phyloP scores from a whole-genome alignment of 164 flowering plant species.

The Santalum album region DNA sequence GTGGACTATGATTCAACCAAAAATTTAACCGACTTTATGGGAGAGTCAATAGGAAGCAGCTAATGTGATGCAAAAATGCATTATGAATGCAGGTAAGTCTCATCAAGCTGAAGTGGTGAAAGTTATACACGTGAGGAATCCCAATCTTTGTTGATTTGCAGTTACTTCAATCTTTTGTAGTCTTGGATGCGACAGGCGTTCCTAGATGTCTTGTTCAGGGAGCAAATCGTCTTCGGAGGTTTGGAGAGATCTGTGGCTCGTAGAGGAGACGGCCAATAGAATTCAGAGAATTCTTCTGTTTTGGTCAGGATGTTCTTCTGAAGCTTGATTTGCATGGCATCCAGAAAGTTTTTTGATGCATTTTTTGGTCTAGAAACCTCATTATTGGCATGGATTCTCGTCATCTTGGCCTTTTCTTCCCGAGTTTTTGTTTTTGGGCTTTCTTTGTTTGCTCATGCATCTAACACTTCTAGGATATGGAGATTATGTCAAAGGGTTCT shows the following conservation, averaged over 20 bases:
- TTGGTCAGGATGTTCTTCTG: constrained; percentile 88
- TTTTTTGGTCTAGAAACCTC: constrained; percentile 86
- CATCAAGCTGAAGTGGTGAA: constrained; percentile 81
- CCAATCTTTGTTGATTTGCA: constrained; percentile 62
- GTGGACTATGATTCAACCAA: constrained; percentile 60
- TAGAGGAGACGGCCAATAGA: constrained; percentile 72
- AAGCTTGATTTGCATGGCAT: constrained; percentile 75
- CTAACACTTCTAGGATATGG: constrained; percentile 70
- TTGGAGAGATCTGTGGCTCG: constrained; percentile 88
- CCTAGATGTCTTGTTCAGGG: constrained; percentile 66
- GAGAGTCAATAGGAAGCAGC: constrained; percentile 70
- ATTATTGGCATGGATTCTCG: constrained; percentile 90
- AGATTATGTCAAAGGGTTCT: constrained; percentile 91
- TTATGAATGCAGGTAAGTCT: constrained; percentile 74
- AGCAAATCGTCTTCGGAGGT: constrained; percentile 56
- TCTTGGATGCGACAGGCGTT: constrained; percentile 92
- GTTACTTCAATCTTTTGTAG: constrained; percentile 74
- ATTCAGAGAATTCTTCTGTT: constrained; percentile 95
- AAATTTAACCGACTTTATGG: constrained; percentile 70
- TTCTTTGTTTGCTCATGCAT: constrained; percentile 76
- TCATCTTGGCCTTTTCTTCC: constrained; percentile 83
- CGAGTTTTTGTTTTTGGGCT: constrained; percentile 70
- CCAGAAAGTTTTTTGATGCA: constrained; percentile 83
- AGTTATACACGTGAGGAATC: constrained; percentile 74
- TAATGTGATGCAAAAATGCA: constrained; percentile 89